Evolutionary conservation across 495 filamentous ascomycete genomes (phyloP), one percentile per base, ranked within the genome.

Genomic region (Chaetomium fimeti): DNA sequence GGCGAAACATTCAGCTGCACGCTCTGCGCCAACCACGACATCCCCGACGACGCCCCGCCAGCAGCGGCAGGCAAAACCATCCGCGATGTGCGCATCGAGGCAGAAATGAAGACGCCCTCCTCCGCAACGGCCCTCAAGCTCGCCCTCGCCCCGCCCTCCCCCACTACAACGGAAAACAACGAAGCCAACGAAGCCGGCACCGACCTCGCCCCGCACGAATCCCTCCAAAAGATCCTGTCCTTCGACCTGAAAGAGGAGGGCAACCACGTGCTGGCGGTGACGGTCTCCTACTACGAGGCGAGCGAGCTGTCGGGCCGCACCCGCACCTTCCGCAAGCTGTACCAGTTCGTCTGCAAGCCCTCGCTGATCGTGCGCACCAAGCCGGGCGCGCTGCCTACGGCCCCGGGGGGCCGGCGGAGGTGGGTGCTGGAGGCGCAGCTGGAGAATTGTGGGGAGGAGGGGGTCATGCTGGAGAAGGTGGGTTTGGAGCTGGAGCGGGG

Each of bases 1-100:
- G 94, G 94, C 63, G 93, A 98, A 79, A 92, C 90, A 2, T 98
- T 98, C 75, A 85, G 86, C 56, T 98, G 94, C 77, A 94, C 93
- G 2, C 84, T 98, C 25, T 96, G 92, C 78, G 93, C 90, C 11
- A 97, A 94, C 79, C 94, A 97, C 74, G 93, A 97, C 69, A 79
- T 91, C 2, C 63, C 75, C 48, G 5, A 12, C 22, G 11, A 7
- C 25, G 58, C 20, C n/a, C 36, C 59, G 9, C 28, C 49, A 24
- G 24, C 60, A 36, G 69, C 53, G 68, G 56, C 0, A 71, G 75
- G 11, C 79, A 75, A 20, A 84, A 78, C 78, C 6, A 85, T 95
- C 22, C 89, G 84, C 28, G 88, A 88, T 49, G 89, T 97, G 43
- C 84, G 85, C 29, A 90, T 98, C 57, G 85, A 87, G 60, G 95